These are phyloP conservation scores for Glycine latifolia DNA, from an alignment of 306 rosid species.

Conservation along the genomic window DNA sequence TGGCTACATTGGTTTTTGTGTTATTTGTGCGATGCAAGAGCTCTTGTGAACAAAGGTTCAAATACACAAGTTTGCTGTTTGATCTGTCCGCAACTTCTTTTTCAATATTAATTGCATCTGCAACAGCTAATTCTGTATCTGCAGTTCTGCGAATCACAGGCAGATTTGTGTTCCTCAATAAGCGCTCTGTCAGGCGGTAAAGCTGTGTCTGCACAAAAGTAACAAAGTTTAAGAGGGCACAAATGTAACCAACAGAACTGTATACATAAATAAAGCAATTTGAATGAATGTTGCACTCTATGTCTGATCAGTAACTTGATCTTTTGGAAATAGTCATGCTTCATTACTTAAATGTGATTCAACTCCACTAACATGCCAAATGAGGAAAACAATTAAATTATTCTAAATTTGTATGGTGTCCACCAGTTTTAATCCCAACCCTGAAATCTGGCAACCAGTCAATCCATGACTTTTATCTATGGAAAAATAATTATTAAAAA, in stretches of 20 bases:
- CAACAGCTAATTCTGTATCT: constrained; percentile 90
- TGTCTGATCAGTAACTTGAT: constrained; percentile 28
- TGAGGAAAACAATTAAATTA: background rate
- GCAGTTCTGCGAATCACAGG: constrained; percentile 77
- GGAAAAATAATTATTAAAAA: constrained; percentile 24
- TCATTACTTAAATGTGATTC: constrained; percentile 31
- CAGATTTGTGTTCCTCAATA: constrained; percentile 78
- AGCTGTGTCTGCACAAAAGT: constrained; percentile 75
- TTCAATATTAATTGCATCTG: constrained; percentile 93
- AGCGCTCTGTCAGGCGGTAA: constrained; percentile 83
- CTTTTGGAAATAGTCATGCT: constrained; percentile 25
- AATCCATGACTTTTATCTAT: background rate
- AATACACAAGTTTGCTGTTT: constrained; percentile 84
- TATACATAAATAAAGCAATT: constrained; percentile 28
- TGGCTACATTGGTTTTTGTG: constrained; percentile 55
- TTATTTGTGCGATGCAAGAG: constrained; percentile 65
- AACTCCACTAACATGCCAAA: constrained; percentile 17
- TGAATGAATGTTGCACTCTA: background rate
- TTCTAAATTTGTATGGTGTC: background rate
- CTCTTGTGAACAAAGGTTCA: constrained; percentile 88
- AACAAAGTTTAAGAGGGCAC: background rate
- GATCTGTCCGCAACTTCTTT: constrained; percentile 88
- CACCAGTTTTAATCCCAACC: constrained; percentile 12
- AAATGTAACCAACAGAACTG: background rate
- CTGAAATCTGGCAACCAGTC: background rate